Conservation (phyloP, 2,329 filamentous ascomycete species). For the Pezicula carpinea region DNA sequence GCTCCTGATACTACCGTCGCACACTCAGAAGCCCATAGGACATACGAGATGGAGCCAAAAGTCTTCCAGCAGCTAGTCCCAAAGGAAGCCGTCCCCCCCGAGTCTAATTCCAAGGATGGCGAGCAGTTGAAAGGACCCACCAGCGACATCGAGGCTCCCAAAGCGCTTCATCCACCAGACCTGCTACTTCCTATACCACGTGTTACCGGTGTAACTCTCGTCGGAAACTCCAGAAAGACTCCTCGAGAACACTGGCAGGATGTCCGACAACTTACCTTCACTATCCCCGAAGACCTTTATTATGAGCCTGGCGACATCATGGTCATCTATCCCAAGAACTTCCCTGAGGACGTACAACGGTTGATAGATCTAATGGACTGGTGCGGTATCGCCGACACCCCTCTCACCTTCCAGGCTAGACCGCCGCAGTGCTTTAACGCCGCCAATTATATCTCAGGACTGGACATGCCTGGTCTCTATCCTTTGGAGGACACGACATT, state of each 20-base stretch:
- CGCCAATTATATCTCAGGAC: constrained; percentile 29
- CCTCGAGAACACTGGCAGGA: constrained; percentile 84
- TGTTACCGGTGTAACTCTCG: constrained; percentile 44
- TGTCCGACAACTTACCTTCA: constrained; percentile 73
- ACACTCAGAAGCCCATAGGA: no score
- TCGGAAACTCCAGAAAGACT: constrained; percentile 69
- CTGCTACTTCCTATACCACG: constrained; percentile 12
- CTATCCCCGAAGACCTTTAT: constrained; percentile 36
- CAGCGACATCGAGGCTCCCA: not conserved
- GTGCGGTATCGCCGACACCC: constrained; percentile 65
- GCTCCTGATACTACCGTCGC: no score
- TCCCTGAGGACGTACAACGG: constrained; percentile 70
- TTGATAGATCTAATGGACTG: constrained; percentile 79
- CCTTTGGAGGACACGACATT: constrained; percentile 43
- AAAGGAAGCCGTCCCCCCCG: not conserved
- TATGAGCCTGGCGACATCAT: constrained; percentile 73
- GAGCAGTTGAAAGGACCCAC: not conserved
- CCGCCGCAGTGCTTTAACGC: constrained; percentile 20
- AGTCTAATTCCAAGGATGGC: not conserved
- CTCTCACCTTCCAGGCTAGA: constrained; percentile 49
- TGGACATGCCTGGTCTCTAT: constrained; percentile 31
- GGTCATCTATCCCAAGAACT: constrained; percentile 84
- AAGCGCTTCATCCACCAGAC: not conserved
- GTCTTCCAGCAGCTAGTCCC: not conserved
- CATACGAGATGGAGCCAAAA: not conserved